These are phyloP conservation scores for Skeletonema marinoi DNA, from an alignment of 108 stramenopile genomes.

Conservation along the genomic window DNA sequence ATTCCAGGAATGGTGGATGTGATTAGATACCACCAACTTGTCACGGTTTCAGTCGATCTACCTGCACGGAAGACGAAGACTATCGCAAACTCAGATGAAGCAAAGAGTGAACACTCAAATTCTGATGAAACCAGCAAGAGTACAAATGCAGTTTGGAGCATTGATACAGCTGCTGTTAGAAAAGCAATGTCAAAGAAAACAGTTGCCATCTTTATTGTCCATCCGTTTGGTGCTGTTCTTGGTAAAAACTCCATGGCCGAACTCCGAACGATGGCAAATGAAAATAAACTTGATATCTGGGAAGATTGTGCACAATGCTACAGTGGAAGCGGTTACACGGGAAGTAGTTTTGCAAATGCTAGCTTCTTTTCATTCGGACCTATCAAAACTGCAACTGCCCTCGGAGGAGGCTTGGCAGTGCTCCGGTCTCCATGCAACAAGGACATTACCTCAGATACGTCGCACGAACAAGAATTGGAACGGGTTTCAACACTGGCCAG, in stretches of 20 bases:
- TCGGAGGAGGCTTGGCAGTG: slow-evolving; percentile 75
- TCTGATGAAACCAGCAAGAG: background rate
- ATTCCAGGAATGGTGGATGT: slow-evolving; percentile 84
- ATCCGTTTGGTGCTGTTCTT: slow-evolving; percentile 75
- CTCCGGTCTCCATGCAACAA: slow-evolving; percentile 12
- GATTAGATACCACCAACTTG: slow-evolving; percentile 54
- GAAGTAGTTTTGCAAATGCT: slow-evolving; percentile 49
- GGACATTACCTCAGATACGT: too few species aligned
- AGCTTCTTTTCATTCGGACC: slow-evolving; percentile 86
- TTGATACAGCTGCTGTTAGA: slow-evolving; percentile 52
- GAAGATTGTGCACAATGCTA: slow-evolving; percentile 90
- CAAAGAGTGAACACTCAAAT: slow-evolving; percentile 2
- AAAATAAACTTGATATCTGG: slow-evolving; percentile 60
- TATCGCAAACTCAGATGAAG: slow-evolving; percentile 2
- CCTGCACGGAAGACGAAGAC: slow-evolving; percentile 13
- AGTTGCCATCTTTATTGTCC: slow-evolving; percentile 82
- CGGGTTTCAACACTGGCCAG: background rate
- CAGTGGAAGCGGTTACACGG: slow-evolving; percentile 55
- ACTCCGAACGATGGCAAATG: slow-evolving; percentile 52
- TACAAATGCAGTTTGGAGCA: slow-evolving; percentile 27
- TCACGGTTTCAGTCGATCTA: slow-evolving; percentile 74
- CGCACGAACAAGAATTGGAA: background rate
- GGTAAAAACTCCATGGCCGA: slow-evolving; percentile 19
- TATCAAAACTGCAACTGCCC: slow-evolving; percentile 84
- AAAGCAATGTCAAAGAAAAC: slow-evolving; percentile 59